Evolutionary conservation across 2,329 filamentous ascomycete species (phyloP).

Genomic region (Trichoderma semiorbis): DNA sequence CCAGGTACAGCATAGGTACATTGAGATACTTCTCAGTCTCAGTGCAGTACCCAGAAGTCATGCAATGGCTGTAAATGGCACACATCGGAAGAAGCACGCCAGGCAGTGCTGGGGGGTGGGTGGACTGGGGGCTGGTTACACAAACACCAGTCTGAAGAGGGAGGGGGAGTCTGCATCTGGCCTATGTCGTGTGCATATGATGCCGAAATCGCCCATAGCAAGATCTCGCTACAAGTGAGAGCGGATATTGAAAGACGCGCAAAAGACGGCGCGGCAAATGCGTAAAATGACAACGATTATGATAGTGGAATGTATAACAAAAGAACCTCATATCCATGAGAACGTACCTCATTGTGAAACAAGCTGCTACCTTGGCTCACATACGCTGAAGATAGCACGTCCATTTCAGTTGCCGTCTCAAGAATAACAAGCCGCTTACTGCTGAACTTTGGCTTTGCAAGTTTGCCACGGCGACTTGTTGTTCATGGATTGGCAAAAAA

Average conservation of each 20-base stretch:
- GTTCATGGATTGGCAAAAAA: neutral
- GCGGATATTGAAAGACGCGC: neutral
- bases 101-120: constrained; percentile 21
- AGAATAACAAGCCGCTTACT: neutral
- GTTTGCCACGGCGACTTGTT: neutral
- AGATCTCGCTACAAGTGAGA: constrained; percentile 1
- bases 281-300: neutral
- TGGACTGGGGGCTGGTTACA: constrained; percentile 23
- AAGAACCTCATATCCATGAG: neutral
- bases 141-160: constrained; percentile 18
- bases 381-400: neutral
- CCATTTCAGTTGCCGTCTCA: neutral
- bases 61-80: constrained; percentile 21
- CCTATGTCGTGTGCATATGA: constrained; percentile 16
- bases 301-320: neutral
- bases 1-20: constrained; percentile 20
- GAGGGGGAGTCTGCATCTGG: constrained; percentile 18
- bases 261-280: neutral
- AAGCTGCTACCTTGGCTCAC: neutral
- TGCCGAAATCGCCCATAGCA: neutral
- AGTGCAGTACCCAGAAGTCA: constrained; percentile 18
- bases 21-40: constrained; percentile 22
- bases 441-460: neutral
- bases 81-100: constrained; percentile 27
- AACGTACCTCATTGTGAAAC: constrained; percentile 5